A percentile compares a stretch with the other conserved stretches of the same genome.
phyloP scores from a whole-genome alignment of 2,329 filamentous ascomycete genomes.

The Trichoderma sp. region DNA sequence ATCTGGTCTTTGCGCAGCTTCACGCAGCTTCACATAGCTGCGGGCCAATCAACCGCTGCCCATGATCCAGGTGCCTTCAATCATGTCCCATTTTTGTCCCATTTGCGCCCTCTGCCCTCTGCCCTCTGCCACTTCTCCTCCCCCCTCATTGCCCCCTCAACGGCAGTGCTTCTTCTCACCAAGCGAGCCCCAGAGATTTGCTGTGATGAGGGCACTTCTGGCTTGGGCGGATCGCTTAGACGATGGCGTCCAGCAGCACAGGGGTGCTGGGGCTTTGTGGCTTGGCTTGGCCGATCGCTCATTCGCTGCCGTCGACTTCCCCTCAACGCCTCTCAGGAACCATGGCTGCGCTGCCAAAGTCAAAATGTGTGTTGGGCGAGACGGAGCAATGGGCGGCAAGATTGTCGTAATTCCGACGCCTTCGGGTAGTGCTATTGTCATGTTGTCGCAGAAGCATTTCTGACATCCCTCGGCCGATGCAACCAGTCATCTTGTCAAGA shows the following conservation, averaged over 20 bases:
- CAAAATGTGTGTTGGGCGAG: constrained; percentile 4
- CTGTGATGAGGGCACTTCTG: neutral
- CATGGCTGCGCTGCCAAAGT: constrained; percentile 19
- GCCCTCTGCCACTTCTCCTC: constrained; percentile 13
- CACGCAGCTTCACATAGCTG: neutral
- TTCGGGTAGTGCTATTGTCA: neutral
- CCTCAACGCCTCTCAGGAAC: constrained; percentile 20
- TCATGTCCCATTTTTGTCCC: neutral
- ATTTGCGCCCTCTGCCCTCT: neutral
- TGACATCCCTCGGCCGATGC: neutral
- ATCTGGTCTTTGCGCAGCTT: neutral
- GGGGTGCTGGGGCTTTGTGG: constrained; percentile 2
- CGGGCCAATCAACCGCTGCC: neutral
- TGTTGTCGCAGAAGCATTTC: neutral
- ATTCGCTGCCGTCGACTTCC: constrained; percentile 4
- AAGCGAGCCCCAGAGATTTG: neutral
- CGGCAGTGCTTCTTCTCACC: neutral
- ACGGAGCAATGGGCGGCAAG: neutral
- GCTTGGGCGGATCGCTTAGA: constrained; percentile 9
- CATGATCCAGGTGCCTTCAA: neutral
- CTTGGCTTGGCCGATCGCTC: constrained; percentile 4
- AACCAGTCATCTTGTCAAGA: constrained; percentile 5
- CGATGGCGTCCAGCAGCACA: constrained; percentile 17
- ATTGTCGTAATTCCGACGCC: constrained; percentile 8
- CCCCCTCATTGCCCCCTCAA: constrained; percentile 12